These are phyloP conservation scores for Primulina eburnea DNA, from an alignment of 257 asterid species.

Conservation along the genomic window DNA sequence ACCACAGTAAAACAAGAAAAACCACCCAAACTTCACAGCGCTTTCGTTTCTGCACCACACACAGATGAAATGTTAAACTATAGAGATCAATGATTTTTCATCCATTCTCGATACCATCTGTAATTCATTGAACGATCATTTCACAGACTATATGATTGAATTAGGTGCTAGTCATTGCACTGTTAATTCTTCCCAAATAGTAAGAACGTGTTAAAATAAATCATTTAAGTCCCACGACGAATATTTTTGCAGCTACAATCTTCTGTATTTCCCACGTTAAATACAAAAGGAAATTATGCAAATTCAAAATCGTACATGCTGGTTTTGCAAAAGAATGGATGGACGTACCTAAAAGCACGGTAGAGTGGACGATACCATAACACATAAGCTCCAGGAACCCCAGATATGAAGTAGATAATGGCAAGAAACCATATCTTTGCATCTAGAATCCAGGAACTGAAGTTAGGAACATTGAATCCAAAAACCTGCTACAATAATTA, in stretches of 20 bases:
- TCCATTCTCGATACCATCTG: background rate
- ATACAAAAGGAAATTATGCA: background rate
- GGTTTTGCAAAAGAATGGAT: conserved; percentile 14
- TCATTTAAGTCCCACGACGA: background rate
- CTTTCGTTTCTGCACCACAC: conserved; percentile 46
- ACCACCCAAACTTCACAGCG: conserved; percentile 58
- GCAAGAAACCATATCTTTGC: conserved; percentile 49
- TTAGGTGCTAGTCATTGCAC: background rate
- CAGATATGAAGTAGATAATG: conserved; percentile 49
- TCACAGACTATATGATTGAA: background rate
- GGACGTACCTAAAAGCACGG: conserved; percentile 43
- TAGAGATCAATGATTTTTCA: no score
- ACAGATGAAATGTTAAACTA: background rate
- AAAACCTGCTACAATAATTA: conserved; percentile 8
- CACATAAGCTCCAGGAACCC: conserved; percentile 51
- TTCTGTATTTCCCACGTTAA: background rate
- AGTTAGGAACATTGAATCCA: conserved; percentile 20
- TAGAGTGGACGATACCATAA: conserved; percentile 57
- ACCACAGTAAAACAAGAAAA: conserved; percentile 59
- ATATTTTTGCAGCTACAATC: background rate
- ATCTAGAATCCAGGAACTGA: background rate
- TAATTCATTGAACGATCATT: background rate
- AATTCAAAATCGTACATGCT: conserved; percentile 18
- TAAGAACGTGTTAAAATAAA: no score
- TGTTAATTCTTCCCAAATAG: no score